phyloP scores from a whole-genome alignment of 2,329 filamentous ascomycete genomes.

The Paecilomyces fulvus region DNA sequence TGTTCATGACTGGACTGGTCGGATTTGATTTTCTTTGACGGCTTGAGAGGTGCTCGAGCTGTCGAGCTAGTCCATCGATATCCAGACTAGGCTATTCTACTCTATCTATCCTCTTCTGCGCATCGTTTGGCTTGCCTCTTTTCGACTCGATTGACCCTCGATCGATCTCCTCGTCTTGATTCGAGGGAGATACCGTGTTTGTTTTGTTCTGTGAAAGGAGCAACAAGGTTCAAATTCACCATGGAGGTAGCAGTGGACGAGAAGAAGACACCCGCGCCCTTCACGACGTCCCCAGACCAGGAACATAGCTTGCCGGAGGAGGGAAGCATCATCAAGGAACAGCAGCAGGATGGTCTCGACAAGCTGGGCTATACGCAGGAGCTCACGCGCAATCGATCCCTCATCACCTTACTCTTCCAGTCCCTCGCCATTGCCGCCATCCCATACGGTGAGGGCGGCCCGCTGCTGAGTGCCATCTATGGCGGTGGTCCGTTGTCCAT shows the following conservation, averaged over 20 bases:
- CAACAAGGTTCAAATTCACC: neutral
- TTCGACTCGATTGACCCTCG: neutral
- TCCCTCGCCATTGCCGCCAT: slow-evolving; percentile 54
- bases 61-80: neutral
- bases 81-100: neutral
- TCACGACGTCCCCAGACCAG: neutral
- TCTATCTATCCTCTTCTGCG: neutral
- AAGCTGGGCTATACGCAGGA: slow-evolving; percentile 52
- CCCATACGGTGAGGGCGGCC: slow-evolving; percentile 42
- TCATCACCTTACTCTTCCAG: slow-evolving; percentile 54
- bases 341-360: slow-evolving; percentile 25
- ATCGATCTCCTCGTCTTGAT: neutral
- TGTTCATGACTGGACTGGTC: neutral
- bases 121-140: neutral
- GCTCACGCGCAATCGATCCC: slow-evolving; percentile 50
- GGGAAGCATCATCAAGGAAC: slow-evolving; percentile 16
- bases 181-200: neutral
- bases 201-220: neutral
- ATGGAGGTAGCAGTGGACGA: neutral
- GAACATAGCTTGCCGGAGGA: slow-evolving; percentile 3
- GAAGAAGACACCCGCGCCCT: neutral
- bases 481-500: slow-evolving; percentile 46
- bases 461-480: slow-evolving; percentile 35
- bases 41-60: neutral
- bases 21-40: neutral